Evolutionary conservation across 2,329 filamentous ascomycete species (phyloP).

Genomic region (Ophiosphaerella narmari): DNA sequence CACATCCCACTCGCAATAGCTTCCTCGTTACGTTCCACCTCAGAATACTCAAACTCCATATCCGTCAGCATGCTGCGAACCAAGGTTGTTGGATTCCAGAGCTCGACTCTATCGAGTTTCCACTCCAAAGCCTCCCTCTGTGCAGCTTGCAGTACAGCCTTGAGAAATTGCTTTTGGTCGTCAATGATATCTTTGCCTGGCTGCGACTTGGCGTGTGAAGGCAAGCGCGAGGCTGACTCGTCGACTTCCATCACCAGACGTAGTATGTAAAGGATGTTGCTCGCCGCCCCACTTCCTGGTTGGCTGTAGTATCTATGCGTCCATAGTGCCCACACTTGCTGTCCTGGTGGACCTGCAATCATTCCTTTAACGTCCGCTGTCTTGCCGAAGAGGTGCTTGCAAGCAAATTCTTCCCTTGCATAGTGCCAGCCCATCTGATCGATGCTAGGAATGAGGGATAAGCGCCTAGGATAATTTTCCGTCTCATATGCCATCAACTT

Average conservation of each 20-base stretch:
- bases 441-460: slow-evolving; percentile 69
- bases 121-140: slow-evolving; percentile 70
- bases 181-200: slow-evolving; percentile 47
- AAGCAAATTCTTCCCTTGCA: slow-evolving; percentile 75
- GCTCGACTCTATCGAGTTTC: slow-evolving; percentile 67
- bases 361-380: slow-evolving; percentile 68
- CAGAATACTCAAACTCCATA: slow-evolving; percentile 14
- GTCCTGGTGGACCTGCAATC: slow-evolving; percentile 56
- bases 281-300: slow-evolving; percentile 49
- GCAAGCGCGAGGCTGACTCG: slow-evolving; percentile 11
- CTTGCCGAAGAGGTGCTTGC: slow-evolving; percentile 59
- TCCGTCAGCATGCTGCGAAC: slow-evolving; percentile 19
- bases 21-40: slow-evolving; percentile 60
- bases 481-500: slow-evolving; percentile 49
- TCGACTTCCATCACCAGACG: slow-evolving; percentile 64
- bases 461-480: slow-evolving; percentile 49
- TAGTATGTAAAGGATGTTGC: slow-evolving; percentile 69
- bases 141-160: slow-evolving; percentile 67
- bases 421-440: slow-evolving; percentile 74
- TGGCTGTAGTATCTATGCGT: slow-evolving; percentile 52
- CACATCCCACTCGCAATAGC: slow-evolving; percentile 72
- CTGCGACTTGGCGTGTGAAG: slow-evolving; percentile 3
- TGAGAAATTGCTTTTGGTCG: slow-evolving; percentile 22
- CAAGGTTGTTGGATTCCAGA: slow-evolving; percentile 76
- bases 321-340: slow-evolving; percentile 72